These are phyloP conservation scores for Xylaria sp. DNA, from an alignment of 2,329 filamentous ascomycete species.

Conservation along the genomic window DNA sequence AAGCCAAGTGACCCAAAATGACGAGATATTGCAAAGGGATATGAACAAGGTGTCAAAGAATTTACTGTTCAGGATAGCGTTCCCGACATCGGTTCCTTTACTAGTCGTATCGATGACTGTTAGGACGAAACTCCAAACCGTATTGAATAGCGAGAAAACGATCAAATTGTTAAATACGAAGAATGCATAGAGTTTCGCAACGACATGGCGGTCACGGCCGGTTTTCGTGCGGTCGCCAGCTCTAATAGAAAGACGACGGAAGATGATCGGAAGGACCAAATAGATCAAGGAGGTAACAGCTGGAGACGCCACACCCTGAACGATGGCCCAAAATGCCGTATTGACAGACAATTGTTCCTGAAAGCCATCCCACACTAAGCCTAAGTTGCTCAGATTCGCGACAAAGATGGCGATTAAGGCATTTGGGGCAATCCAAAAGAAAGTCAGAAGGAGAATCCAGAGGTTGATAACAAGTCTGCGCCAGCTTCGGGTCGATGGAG, in stretches of 20 bases:
- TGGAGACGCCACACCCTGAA: constrained; percentile 92
- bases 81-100: constrained; percentile 70
- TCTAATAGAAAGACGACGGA: constrained; percentile 83
- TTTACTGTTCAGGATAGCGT: constrained; percentile 72
- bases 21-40: constrained; percentile 82
- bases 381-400: constrained; percentile 84
- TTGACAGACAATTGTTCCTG: constrained; percentile 69
- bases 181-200: constrained; percentile 90
- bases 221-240: constrained; percentile 93
- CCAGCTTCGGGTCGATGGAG: constrained; percentile 73
- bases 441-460: constrained; percentile 82
- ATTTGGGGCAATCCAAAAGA: constrained; percentile 92
- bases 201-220: constrained; percentile 88
- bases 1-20: constrained; percentile 95
- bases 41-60: constrained; percentile 73
- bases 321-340: constrained; percentile 79
- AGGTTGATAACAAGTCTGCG: constrained; percentile 82
- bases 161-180: constrained; percentile 98
- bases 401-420: constrained; percentile 94
- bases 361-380: constrained; percentile 81
- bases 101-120: constrained; percentile 69
- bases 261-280: constrained; percentile 87
- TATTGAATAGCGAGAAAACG: constrained; percentile 91
- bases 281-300: constrained; percentile 89
- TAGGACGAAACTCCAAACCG: constrained; percentile 78